Base-by-base conservation (phyloP, 495 filamentous ascomycete species). In the Annulohypoxylon maeteangense region DNA sequence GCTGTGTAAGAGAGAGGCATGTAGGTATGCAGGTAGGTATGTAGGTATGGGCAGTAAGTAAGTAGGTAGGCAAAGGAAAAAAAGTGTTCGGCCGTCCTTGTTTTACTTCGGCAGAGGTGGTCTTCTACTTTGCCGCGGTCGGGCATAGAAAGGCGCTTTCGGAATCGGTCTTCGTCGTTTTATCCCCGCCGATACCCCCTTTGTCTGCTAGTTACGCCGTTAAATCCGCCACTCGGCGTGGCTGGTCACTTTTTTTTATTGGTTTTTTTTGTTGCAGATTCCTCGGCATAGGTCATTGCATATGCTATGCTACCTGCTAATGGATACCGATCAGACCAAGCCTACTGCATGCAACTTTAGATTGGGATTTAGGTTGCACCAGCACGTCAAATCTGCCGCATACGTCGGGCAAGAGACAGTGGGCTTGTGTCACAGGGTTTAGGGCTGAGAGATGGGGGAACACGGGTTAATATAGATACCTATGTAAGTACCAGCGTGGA, bases 101-200 rank as follows among this genome's bases (percentile, higher is more conserved):
- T 51, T 60, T 44, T n/a, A 44, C 53, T 27, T 70, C 61, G 54
- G 59, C 50, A 57, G 34, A 38, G 47, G 7, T 67, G n/a, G 16
- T 20, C 57, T 60, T 29, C n/a, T 42, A 40, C 62, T 72, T 68
- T 65, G 70, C 70, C 65, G 53, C 61, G 40, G 47, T 32, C 60
- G 48, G 65, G 32, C 65, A 68, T 65, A 31, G 32, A 16, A 18
- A 11, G 36, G 1, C 32, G 34, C 3, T 31, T 34, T 23, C 53
- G 54, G 54, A 7, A 14, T 59, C 59, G 63, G 57, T 53, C 36
- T 23, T 29, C 14, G 38, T 62, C n/a, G 36, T 47, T 58, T 40
- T 20, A 51, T n/a, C 50, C 12, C 62, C 56, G 23, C 57, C 60
- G 56, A 51, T 36, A 27, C 20, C 4, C 47, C 7, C 32, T 27